Evolutionary conservation across 148 eudicot species (phyloP).

Genomic region (Spergularia marina): DNA sequence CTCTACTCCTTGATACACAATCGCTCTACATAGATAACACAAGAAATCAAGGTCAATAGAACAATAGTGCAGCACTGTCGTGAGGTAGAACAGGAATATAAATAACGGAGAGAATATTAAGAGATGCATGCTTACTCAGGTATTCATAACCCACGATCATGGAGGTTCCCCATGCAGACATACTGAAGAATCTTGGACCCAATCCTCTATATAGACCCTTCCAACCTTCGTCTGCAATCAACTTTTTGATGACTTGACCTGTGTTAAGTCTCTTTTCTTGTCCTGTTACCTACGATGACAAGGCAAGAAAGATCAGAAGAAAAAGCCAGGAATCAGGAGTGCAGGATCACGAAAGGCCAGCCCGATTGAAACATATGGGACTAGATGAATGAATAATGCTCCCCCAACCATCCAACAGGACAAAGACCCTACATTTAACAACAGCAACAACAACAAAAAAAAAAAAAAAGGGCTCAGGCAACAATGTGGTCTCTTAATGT

Average conservation of each 20-base stretch:
- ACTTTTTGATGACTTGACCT: conserved; percentile 67
- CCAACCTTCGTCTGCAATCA: conserved; percentile 92
- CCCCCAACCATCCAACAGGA: neutral
- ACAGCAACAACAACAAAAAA: too few species aligned
- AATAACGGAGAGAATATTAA: neutral
- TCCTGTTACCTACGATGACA: conserved; percentile 55
- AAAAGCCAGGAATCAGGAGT: neutral
- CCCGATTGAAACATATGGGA: neutral
- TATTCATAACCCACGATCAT: conserved; percentile 96
- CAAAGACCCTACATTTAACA: too few species aligned
- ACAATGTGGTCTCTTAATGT: too few species aligned
- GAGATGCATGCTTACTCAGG: conserved; percentile 53
- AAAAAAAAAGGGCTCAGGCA: too few species aligned
- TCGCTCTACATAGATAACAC: conserved; percentile 48
- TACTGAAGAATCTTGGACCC: conserved; percentile 96
- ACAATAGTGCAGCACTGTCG: neutral
- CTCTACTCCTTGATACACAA: conserved; percentile 56
- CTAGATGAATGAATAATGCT: neutral
- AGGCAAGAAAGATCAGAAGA: conserved; percentile 10
- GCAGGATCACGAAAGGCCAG: too few species aligned
- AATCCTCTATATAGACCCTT: conserved; percentile 88
- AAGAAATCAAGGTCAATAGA: neutral
- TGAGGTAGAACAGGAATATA: neutral
- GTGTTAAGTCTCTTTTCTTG: conserved; percentile 55
- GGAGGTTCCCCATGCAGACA: conserved; percentile 99